Evolutionary conservation across 164 flowering plant genomes (phyloP).

Genomic region (Nymphaea colorata): DNA sequence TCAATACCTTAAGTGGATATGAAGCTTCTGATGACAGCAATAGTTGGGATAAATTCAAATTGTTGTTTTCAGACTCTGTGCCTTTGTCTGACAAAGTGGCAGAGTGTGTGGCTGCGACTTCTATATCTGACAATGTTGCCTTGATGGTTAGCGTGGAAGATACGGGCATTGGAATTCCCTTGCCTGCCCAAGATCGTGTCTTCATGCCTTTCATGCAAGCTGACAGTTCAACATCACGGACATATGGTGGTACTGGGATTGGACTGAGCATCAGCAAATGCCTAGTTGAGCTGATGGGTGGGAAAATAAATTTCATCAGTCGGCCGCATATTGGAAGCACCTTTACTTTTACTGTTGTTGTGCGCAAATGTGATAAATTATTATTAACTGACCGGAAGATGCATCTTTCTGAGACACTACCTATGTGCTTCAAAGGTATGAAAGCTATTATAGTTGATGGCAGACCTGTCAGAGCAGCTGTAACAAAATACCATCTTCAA

Average conservation of each 20-base stretch:
- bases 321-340: constrained; percentile 82
- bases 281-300: constrained; percentile 87
- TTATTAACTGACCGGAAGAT: constrained; percentile 22
- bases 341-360: constrained; percentile 59
- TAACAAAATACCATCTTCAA: constrained; percentile 74
- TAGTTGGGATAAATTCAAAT: constrained; percentile 48
- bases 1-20: constrained; percentile 63
- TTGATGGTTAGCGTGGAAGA: constrained; percentile 76
- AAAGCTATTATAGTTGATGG: constrained; percentile 71
- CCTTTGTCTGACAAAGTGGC: constrained; percentile 18
- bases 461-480: constrained; percentile 75
- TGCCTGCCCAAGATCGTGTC: constrained; percentile 58
- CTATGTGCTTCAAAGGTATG: constrained; percentile 47
- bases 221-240: constrained; percentile 86
- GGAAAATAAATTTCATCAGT: constrained; percentile 67
- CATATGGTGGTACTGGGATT: constrained; percentile 89
- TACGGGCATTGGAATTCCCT: constrained; percentile 86
- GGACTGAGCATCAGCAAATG: constrained; percentile 92
- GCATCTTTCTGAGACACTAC: constrained; percentile 34
- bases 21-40: constrained; percentile 70
- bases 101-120: constrained; percentile 12
- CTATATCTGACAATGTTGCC: constrained; percentile 30
- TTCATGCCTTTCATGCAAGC: constrained; percentile 96
- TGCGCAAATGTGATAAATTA: constrained; percentile 38
- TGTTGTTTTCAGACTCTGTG: constrained; percentile 34